Evolutionary conservation across 768 basidiomycete genomes (phyloP).

Genomic region (Agaricus sinodeliciosus): DNA sequence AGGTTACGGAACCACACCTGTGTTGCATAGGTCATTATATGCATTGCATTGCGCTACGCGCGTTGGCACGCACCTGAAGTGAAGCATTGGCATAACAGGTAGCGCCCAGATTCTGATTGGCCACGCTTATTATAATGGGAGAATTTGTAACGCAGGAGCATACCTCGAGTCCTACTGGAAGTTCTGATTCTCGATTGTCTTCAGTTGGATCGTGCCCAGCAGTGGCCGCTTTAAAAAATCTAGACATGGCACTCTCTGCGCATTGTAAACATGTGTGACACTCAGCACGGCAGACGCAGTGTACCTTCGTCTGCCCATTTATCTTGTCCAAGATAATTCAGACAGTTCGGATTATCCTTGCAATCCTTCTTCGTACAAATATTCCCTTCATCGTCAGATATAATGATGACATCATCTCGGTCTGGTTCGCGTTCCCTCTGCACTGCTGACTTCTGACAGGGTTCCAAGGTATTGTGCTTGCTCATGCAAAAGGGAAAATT

Average conservation of each 20-base stretch:
- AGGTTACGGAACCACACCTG: slow-evolving; percentile 92
- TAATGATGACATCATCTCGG: slow-evolving; percentile 59
- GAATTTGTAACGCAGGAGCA: slow-evolving; percentile 7
- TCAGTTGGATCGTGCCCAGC: slow-evolving; percentile 51
- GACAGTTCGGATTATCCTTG: slow-evolving; percentile 73
- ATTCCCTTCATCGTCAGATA: slow-evolving; percentile 59
- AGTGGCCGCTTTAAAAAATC: slow-evolving; percentile 45
- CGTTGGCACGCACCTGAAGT: slow-evolving; percentile 55
- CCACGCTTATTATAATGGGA: not conserved
- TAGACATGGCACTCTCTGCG: slow-evolving; percentile 41
- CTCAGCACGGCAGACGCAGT: slow-evolving; percentile 8
- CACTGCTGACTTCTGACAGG: slow-evolving; percentile 11
- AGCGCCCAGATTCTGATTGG: slow-evolving; percentile 80
- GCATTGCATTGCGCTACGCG: not conserved
- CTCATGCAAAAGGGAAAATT: slow-evolving; percentile 50
- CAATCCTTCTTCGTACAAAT: slow-evolving; percentile 59
- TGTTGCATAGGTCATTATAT: not conserved
- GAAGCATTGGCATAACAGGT: slow-evolving; percentile 97
- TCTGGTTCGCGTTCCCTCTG: slow-evolving; percentile 48
- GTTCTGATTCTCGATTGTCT: slow-evolving; percentile 39
- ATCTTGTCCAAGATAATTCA: slow-evolving; percentile 84
- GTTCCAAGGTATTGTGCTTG: slow-evolving; percentile 32
- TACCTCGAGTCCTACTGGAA: slow-evolving; percentile 78
- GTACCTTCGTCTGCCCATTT: slow-evolving; percentile 72
- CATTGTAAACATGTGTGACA: not conserved